Evolutionary conservation across 2,329 filamentous ascomycete genomes (phyloP).

Genomic region (Orbilia ellipsospora): DNA sequence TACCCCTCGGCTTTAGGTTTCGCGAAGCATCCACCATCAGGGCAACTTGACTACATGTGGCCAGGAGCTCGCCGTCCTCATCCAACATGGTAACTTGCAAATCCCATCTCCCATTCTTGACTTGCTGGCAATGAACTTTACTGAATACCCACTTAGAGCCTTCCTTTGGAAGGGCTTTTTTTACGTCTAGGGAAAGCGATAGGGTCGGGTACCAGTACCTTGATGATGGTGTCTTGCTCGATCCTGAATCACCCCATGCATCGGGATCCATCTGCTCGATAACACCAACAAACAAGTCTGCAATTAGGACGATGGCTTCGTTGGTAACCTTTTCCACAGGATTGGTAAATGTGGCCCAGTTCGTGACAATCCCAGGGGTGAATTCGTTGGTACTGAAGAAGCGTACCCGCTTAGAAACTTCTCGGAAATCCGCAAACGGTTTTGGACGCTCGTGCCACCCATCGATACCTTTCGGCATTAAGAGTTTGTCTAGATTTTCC

Average conservation of each 20-base stretch:
- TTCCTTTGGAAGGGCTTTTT: slow-evolving; percentile 74
- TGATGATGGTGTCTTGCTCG: slow-evolving; percentile 60
- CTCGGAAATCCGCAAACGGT: slow-evolving; percentile 60
- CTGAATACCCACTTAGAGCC: slow-evolving; percentile 79
- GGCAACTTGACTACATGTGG: slow-evolving; percentile 75
- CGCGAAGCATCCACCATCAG: slow-evolving; percentile 73
- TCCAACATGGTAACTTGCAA: slow-evolving; percentile 77
- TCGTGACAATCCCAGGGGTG: slow-evolving; percentile 40
- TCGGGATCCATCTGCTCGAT: slow-evolving; percentile 59
- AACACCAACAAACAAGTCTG: slow-evolving; percentile 61
- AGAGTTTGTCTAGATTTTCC: slow-evolving; percentile 58
- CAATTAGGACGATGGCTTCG: slow-evolving; percentile 55
- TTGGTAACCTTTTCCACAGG: slow-evolving; percentile 58
- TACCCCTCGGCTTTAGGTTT: slow-evolving; percentile 69
- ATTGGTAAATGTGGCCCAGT: slow-evolving; percentile 48
- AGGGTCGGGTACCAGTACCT: slow-evolving; percentile 81
- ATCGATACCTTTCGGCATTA: slow-evolving; percentile 56
- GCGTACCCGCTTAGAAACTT: slow-evolving; percentile 57
- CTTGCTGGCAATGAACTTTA: slow-evolving; percentile 73
- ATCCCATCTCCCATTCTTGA: slow-evolving; percentile 79
- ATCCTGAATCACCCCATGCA: slow-evolving; percentile 54
- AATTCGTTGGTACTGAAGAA: slow-evolving; percentile 33
- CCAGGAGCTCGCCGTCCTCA: slow-evolving; percentile 72
- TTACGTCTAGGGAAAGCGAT: slow-evolving; percentile 79
- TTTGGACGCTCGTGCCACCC: slow-evolving; percentile 49